Evolutionary conservation across 148 eudicot genomes (phyloP), one percentile per base, ranked within the genome.

Genomic region (Arctostaphylos glauca): DNA sequence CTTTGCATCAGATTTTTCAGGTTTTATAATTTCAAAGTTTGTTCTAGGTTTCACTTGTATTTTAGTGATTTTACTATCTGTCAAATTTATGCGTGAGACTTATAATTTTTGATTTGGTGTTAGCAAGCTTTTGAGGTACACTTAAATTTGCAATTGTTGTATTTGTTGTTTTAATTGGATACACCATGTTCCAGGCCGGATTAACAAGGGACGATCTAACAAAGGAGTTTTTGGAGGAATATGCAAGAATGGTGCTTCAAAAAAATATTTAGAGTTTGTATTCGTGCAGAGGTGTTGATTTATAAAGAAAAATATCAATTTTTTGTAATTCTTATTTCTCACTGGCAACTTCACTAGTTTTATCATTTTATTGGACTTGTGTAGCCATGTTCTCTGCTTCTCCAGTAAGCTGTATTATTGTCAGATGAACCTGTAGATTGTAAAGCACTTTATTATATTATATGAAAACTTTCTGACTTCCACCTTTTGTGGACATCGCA

Each of bases 1-100:
- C 74, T 82, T 97, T 97, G 84, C 99, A 97, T 84, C 99, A 97
- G 89, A 83, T 97, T 58, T 97, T 91, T 88, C 98, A 94, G 98
- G 99, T 97, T 71, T 41, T 31, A 73, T 41, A 75, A 73, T 64
- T 14, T 58, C 43, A 41, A 66, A 46, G 4, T 75, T 48, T 14
- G 7, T 15, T 80, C 53, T 19, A 5, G 3, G 80, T 78, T 14
- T 59, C 52, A 55, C 73, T 58, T 5, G 25, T 59, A 59, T 59
- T 59, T 59, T 71, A 13, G 38, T 31, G 38, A 31, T 31, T 31
- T 31, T 31, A 31, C 38, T 15, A 23, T 9, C 70, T 14, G 50
- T 48, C 16, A 18, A 47, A 72, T 72, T 48, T 49, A 31, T 38
- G 44, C 14, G 10, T 58, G 25, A 49, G 66, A 9, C 41, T 70